Percentiles rank a stretch among this genome's conserved stretches.
Conservation (phyloP, 2,329 filamentous ascomycete genomes). For the Penicillium sp. region DNA sequence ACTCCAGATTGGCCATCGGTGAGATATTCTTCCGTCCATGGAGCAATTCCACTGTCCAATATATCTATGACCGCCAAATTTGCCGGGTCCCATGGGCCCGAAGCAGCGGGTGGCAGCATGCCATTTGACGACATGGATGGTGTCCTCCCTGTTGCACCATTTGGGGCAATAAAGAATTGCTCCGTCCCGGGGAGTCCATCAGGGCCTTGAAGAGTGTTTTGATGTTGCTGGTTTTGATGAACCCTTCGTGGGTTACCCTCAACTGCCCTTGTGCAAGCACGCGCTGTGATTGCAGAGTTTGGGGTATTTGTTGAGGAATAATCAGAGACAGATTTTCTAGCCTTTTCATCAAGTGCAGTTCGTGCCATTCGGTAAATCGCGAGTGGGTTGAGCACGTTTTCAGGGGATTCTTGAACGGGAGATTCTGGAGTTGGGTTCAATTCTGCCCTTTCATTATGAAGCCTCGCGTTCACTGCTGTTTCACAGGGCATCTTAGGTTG, state of each 20-base stretch:
- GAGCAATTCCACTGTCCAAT: slow-evolving; percentile 9
- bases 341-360: slow-evolving; percentile 17
- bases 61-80: slow-evolving; percentile 15
- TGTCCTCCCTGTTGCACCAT: not conserved
- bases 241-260: too few species aligned
- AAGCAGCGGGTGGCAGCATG: not conserved
- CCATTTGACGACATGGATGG: not conserved
- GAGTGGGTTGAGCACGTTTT: slow-evolving; percentile 22
- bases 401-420: slow-evolving; percentile 19
- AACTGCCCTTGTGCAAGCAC: not conserved
- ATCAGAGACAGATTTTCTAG: slow-evolving; percentile 3
- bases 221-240: not conserved
- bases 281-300: not conserved
- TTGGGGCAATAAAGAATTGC: not conserved
- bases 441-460: not conserved
- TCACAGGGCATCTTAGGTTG: slow-evolving; percentile 1
- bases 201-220: not conserved
- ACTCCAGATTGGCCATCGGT: slow-evolving; percentile 16
- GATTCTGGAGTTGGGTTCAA: slow-evolving; percentile 4
- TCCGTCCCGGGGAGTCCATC: not conserved
- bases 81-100: slow-evolving; percentile 8
- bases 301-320: slow-evolving; percentile 4
- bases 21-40: slow-evolving; percentile 17
- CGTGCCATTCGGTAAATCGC: slow-evolving; percentile 24
- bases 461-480: not conserved